Percentiles rank a stretch among this genome's conserved stretches.
phyloP scores from a whole-genome alignment of 169 alveolate genomes.

The Plasmodium cynomolgi region DNA sequence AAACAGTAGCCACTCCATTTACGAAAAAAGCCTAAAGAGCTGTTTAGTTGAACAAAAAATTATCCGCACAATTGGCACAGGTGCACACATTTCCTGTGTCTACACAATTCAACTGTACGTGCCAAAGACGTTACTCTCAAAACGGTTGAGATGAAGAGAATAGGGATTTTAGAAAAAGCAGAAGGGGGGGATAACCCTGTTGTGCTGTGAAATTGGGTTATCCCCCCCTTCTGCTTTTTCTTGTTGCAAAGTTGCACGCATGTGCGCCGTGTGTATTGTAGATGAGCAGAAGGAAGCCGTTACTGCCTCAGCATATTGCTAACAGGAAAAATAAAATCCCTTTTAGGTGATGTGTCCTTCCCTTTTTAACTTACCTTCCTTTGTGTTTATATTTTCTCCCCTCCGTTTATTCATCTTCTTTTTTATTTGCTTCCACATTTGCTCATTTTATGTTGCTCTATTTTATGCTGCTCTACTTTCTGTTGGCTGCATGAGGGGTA shows the following conservation, averaged over 20 bases:
- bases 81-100: not conserved
- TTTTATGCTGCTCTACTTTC: not conserved
- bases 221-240: not conserved
- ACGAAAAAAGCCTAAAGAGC: not conserved
- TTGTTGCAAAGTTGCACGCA: not conserved
- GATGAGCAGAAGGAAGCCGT: not conserved
- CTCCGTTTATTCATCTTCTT: not conserved
- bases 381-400: not conserved
- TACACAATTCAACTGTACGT: not conserved
- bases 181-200: too few relatives aligned
- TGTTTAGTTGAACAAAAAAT: not conserved
- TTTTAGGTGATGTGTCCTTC: not conserved
- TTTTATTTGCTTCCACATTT: not conserved
- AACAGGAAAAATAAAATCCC: not conserved
- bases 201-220: too few relatives aligned
- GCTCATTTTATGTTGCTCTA: not conserved
- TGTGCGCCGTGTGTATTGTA: not conserved
- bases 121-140: not conserved
- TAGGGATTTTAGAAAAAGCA: not conserved
- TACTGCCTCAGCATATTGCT: not conserved
- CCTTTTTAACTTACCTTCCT: not conserved
- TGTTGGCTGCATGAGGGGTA: not conserved
- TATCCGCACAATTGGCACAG: not conserved
- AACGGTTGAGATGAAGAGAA: not conserved
- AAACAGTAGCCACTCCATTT: not conserved